These are phyloP conservation scores for Lobosporangium transversale DNA, from an alignment of 192 early-diverging fungal genomes.

Conservation along the genomic window DNA sequence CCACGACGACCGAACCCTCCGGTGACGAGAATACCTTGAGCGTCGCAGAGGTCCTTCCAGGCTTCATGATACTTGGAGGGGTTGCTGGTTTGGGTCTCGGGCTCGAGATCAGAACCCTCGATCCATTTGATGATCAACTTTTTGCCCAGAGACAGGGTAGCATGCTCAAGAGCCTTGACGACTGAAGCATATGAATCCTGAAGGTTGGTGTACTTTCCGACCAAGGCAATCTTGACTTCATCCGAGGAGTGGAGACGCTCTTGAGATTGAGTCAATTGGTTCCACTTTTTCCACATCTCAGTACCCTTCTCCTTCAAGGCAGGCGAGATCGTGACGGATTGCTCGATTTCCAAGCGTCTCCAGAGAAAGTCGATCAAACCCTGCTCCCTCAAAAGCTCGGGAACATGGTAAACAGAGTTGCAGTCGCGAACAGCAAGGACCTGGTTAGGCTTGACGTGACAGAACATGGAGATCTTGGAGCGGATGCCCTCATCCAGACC, in stretches of 20 bases:
- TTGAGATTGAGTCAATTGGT: constrained; percentile 31
- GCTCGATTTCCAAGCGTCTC: constrained; percentile 46
- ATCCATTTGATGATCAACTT: constrained; percentile 91
- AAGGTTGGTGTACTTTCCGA: constrained; percentile 95
- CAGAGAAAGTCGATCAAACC: constrained; percentile 42
- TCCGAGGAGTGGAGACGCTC: constrained; percentile 64
- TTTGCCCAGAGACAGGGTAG: constrained; percentile 81
- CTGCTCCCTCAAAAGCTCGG: constrained; percentile 44
- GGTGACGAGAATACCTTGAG: constrained; percentile 93
- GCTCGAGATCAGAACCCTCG: constrained; percentile 91
- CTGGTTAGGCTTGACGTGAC: constrained; percentile 89
- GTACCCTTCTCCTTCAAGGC: constrained; percentile 30
- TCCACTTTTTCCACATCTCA: constrained; percentile 39
- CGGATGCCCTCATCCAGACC: constrained; percentile 85
- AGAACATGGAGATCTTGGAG: constrained; percentile 98
- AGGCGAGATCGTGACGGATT: constrained; percentile 25
- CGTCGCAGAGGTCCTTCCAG: constrained; percentile 89
- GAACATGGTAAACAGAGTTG: constrained; percentile 77
- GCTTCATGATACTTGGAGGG: constrained; percentile 94
- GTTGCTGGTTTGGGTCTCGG: constrained; percentile 69
- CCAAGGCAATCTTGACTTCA: constrained; percentile 84
- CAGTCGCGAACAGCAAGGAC: constrained; percentile 95
- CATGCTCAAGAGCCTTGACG: constrained; percentile 95
- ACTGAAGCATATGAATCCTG: constrained; percentile 97
- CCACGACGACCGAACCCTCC: constrained; percentile 96